Evolutionary conservation across 2,329 filamentous ascomycete species (phyloP), one percentile per base, ranked within the genome.

Genomic region (Penicillium crustosum): DNA sequence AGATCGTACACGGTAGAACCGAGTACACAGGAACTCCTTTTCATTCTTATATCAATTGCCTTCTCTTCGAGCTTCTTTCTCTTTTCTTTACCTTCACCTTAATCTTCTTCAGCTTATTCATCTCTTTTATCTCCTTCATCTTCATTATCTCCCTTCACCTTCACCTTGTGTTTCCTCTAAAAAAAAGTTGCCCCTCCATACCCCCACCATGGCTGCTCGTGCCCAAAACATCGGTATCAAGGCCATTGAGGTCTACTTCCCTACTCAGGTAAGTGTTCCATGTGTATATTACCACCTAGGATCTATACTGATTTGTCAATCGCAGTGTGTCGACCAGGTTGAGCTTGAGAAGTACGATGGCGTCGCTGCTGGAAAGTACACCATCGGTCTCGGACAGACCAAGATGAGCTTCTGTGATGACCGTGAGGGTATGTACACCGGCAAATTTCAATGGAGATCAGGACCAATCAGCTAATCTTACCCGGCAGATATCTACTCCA

Each of bases 351-450:
- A 91, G 79, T 91, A 91, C 79, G 90, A 94, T 85, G 90, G 89
- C 75, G 89, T 91, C 70, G 84, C 84, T 75, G 76, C 86, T 57
- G 90, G 90, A 67, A 94, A 94, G 81, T 94, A 94, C 83, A 94
- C 90, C 72, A 93, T 94, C 79, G 90, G 90, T 76, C 88, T 94
- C 57, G 90, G 90, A 70, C 90, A 94, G 84, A 93, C 89, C 74
- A 91, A 90, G 81, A 94, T 94, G 90, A 88, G 87, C 82, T 94
- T 94, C 80, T 93, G 90, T 76, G 90, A 94, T 78, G 90, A 94
- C 73, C 87, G 89, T 73, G 90, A 94, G 82, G 90, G 90, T 92
- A 76, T 77, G 81, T 61, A 41, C 5, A 33, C 38, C 9, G 25
- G 55, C 17, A n/a, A 48, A 23, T 19, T 38, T 1, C 33, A 10